These are phyloP conservation scores for Talaromyces nanjingensis DNA, from an alignment of 495 filamentous ascomycete genomes.

Conservation along the genomic window DNA sequence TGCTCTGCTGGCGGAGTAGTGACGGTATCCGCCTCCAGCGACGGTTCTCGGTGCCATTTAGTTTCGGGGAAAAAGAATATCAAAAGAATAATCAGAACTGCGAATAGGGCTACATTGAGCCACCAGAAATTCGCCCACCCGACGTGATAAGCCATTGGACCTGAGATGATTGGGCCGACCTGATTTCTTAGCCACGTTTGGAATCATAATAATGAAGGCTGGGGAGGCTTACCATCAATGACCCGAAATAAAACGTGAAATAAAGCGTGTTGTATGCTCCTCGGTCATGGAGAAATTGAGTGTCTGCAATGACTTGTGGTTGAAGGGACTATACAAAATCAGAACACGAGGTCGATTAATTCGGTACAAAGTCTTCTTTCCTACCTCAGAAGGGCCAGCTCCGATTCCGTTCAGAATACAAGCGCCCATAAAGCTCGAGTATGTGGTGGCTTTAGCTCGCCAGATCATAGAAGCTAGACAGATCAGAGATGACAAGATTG, in stretches of 20 bases:
- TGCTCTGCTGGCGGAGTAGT: neutral
- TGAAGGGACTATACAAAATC: conserved; percentile 42
- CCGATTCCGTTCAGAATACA: conserved; percentile 56
- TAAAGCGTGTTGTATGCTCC: conserved; percentile 61
- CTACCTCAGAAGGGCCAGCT: conserved; percentile 40
- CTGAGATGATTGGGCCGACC: conserved; percentile 28
- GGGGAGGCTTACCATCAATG: conserved; percentile 27
- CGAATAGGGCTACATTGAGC: conserved; percentile 46
- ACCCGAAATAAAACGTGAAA: conserved; percentile 46
- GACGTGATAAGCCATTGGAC: conserved; percentile 47
- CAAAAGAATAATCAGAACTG: conserved; percentile 35
- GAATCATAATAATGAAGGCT: neutral
- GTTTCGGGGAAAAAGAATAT: conserved; percentile 57
- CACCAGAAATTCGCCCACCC: conserved; percentile 55
- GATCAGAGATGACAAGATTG: conserved; percentile 48
- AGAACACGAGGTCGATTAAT: neutral
- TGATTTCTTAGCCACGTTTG: neutral
- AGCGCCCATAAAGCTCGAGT: conserved; percentile 55
- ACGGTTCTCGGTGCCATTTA: conserved; percentile 43
- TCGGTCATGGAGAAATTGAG: conserved; percentile 61
- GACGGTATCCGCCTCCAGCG: neutral
- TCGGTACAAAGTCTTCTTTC: neutral
- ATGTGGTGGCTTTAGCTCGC: conserved; percentile 50
- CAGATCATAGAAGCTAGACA: conserved; percentile 52
- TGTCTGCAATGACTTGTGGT: conserved; percentile 57